A percentile compares a stretch with the other conserved stretches of the same genome.
Conservation (phyloP, 73 alveolate genomes). For the Paramecium octaurelia region DNA sequence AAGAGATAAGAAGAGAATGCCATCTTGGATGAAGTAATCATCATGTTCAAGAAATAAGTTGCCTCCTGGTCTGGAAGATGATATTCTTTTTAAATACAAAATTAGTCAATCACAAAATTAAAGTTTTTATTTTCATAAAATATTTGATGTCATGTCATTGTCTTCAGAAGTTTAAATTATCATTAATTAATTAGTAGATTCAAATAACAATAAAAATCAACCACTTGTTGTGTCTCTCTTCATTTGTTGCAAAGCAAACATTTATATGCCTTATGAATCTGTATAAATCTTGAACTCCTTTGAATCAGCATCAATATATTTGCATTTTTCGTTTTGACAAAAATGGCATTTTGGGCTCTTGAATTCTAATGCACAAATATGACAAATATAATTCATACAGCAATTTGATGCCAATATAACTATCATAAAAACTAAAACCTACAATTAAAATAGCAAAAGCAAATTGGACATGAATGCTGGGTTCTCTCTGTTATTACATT, state of each 20-base stretch:
- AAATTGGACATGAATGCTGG: background rate
- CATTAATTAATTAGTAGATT: background rate
- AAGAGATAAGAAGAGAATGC: conserved; percentile 49
- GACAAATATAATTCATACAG: conserved; percentile 16
- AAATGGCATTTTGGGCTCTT: background rate
- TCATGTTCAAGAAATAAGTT: conserved; percentile 52
- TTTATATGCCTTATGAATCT: conserved; percentile 7
- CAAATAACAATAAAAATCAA: background rate
- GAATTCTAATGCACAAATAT: conserved; percentile 14
- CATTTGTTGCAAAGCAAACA: background rate
- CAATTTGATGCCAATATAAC: conserved; percentile 17
- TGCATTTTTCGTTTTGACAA: background rate
- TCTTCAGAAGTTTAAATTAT: background rate
- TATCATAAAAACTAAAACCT: background rate
- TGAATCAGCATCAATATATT: background rate
- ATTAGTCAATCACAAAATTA: background rate
- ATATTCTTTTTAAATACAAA: background rate
- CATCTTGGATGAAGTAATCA: conserved; percentile 39
- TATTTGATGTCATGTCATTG: background rate
- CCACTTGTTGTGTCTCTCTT: background rate
- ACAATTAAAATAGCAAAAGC: conserved; percentile 20
- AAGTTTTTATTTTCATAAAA: background rate
- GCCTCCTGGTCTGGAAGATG: conserved; percentile 50
- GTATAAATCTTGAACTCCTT: background rate
- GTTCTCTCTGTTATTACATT: background rate